Evolutionary conservation across 140 eudicot species (phyloP), one percentile per base, ranked within the genome.

Genomic region (Oenanthe javanica): DNA sequence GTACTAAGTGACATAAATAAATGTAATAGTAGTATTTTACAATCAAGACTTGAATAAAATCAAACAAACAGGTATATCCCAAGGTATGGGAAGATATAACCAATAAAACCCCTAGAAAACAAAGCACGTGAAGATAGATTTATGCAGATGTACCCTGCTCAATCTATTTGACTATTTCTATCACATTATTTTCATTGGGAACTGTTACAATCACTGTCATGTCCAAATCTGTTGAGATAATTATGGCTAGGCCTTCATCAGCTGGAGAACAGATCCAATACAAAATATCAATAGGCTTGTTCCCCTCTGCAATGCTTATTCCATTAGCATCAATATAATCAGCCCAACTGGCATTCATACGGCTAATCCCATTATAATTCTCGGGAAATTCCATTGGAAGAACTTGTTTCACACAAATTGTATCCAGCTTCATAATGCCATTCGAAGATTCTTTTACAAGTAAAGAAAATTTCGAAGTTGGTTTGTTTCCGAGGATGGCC

Each of bases 211-310:
- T 25, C 11, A 75, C 79, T 47, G 36, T 49, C 7, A 49, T 18
- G 38, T 46, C 25, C 40, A 31, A 40, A 47, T 76, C 83, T 38
- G 79, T 61, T 61, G 88, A 80, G 64, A 78, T 45, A 11, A 82
- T 64, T 59, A 86, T 75, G 50, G 80, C 84, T 21, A 79, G 61
- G 5, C 82, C 87, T 79, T 82, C 85, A 18, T 75, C 86, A 66
- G 25, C 40, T 9, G 31, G 79, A 9, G 87, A 84, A 59, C 18
- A 78, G 25, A 86, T 82, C 89, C 88, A 86, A 47, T 66, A 74
- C 5, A 86, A 73, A 12, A 23, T 83, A 49, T 78, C 18, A 31
- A n/a, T 40, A 13, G 87, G 83, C 38, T 76, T 78, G 45, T 82
- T 79, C 8, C 73, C 89, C 59, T 31, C 70, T 12, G 40, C 48